These are phyloP conservation scores for Amanita rubescens DNA, from an alignment of 768 basidiomycete species.

Conservation along the genomic window DNA sequence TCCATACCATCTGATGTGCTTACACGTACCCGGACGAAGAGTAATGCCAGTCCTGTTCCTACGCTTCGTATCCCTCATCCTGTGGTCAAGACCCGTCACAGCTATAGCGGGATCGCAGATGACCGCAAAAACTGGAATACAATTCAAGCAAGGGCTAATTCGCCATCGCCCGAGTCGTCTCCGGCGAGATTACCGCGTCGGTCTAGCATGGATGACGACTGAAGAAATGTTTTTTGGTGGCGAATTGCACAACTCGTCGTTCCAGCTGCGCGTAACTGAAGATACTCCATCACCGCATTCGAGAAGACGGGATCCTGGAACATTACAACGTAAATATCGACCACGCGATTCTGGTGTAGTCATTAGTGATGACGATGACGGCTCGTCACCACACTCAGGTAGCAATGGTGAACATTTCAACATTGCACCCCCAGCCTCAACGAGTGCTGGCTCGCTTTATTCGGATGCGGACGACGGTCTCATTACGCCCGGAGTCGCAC, in stretches of 20 bases:
- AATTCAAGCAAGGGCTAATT: slow-evolving; percentile 29
- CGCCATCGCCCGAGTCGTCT: slow-evolving; percentile 47
- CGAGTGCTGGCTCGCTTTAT: slow-evolving; percentile 52
- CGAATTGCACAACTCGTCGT: slow-evolving; percentile 42
- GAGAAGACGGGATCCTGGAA: slow-evolving; percentile 23
- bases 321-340: slow-evolving; percentile 61
- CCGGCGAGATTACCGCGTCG: slow-evolving; percentile 23
- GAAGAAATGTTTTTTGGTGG: slow-evolving; percentile 51
- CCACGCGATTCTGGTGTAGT: slow-evolving; percentile 62
- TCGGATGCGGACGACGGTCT: slow-evolving; percentile 58
- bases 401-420: slow-evolving; percentile 19
- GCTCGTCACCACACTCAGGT: slow-evolving; percentile 16
- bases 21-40: slow-evolving; percentile 20
- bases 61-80: slow-evolving; percentile 19
- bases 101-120: slow-evolving; percentile 47
- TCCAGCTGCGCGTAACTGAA: slow-evolving; percentile 47
- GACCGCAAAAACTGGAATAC: slow-evolving; percentile 30
- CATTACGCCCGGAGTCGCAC: slow-evolving; percentile 59
- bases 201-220: slow-evolving; percentile 33
- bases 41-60: slow-evolving; percentile 18
- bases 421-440: slow-evolving; percentile 50
- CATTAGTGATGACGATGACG: slow-evolving; percentile 53
- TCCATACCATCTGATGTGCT: slow-evolving; percentile 28
- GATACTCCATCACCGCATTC: slow-evolving; percentile 51
- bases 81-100: slow-evolving; percentile 46